Base-by-base conservation (phyloP, 768 basidiomycete genomes). In the Pisolithus marmoratus region DNA sequence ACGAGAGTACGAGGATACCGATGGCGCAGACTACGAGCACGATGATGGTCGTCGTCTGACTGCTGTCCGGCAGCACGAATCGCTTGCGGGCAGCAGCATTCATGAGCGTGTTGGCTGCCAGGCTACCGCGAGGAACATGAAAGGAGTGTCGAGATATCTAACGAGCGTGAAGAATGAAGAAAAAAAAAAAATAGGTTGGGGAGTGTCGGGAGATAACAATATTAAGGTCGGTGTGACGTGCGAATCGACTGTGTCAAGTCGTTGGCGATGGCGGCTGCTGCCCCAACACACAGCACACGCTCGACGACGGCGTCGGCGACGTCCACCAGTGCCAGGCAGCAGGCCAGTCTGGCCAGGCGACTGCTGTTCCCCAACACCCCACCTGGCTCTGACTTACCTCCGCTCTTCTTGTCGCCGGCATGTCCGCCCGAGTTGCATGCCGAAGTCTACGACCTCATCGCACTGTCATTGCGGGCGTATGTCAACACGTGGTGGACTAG, bases 401-500 rank as follows among this genome's bases (percentile, higher is more conserved):
- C 79, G 9, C 67, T 87, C 22, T 76, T 87, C 51, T 64, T 70
- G 24, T 69, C 77, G 0, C 69, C 73, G 0, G 51, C 61, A 12
- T 71, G 72, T 8, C 68, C 76, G 0, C 73, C 75, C 22, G 82
- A 87, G 45, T 78, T 93, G 53, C 76, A 79, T 51, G 73, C 76
- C 5, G 66, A 68, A 53, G 62, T 45, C 7, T 91, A 92, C 61
- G 86, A 92, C 67, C 75, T 91, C 52, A 74, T 91, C 29, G 90
- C 91, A 0, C 83, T 92, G 52, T 78, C 83, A 9, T 75, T 94
- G 22, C 79, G 90, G 31, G 89, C 89, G 6, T 87, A 77, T 60
- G 81, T 94, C 36, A 80, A 82, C 44, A 85, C 87, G 2, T 94
- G 90, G 91, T 94, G 90, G 87, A 75, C 85, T 29, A 88, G 82